Conservation (phyloP, 768 basidiomycete species). For the Rhizopogon vesiculosus region DNA sequence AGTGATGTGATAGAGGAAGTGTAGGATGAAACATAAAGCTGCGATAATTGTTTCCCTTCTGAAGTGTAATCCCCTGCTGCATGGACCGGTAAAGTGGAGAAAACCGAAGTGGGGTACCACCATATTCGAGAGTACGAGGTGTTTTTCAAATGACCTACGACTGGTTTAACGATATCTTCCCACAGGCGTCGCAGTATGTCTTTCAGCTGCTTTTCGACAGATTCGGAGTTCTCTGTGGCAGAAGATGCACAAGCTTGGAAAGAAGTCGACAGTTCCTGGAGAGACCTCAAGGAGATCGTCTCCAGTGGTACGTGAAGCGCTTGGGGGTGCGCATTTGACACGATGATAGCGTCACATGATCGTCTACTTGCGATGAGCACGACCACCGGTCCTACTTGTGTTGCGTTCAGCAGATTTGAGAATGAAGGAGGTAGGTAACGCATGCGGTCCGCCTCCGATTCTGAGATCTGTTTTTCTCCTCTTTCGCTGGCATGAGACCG, state of each 20-base stretch:
- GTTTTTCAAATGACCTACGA: background rate
- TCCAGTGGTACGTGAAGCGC: background rate
- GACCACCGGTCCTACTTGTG: background rate
- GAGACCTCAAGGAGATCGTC: background rate
- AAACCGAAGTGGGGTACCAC: conserved; percentile 10
- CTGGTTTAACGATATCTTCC: background rate
- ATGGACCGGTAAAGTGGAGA: conserved; percentile 9
- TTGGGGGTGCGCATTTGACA: background rate
- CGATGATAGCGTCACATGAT: background rate
- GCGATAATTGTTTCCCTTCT: background rate
- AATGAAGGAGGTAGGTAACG: background rate
- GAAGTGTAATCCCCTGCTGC: conserved; percentile 8
- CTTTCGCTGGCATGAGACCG: background rate
- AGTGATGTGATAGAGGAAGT: conserved; percentile 7
- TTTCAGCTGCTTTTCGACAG: background rate
- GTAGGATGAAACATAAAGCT: conserved; percentile 9
- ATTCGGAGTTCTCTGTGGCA: background rate
- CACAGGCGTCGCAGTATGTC: background rate
- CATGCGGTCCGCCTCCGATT: background rate
- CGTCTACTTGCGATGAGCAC: background rate
- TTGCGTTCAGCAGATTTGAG: background rate
- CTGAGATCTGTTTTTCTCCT: background rate
- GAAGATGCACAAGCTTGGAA: too few species aligned
- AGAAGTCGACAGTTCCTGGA: background rate
- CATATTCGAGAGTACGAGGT: conserved; percentile 1